phyloP scores from a whole-genome alignment of 1,284 basidiomycete species.

The Ceratobasidium sp. region DNA sequence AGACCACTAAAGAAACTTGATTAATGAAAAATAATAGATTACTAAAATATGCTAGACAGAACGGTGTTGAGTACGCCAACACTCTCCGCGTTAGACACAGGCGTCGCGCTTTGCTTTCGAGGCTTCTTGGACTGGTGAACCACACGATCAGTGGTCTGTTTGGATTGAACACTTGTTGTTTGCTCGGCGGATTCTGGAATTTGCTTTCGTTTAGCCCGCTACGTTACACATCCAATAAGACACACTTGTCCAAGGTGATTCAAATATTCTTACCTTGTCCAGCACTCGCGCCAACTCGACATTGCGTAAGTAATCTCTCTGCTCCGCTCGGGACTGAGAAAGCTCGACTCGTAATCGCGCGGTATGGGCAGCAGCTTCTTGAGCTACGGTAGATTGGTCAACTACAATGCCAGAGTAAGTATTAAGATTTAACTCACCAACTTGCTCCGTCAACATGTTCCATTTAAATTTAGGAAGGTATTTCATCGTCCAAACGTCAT shows the following conservation, averaged over 20 bases:
- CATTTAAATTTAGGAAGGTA: slow-evolving; percentile 98
- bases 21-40: slow-evolving; percentile 17
- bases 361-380: slow-evolving; percentile 91
- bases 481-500: slow-evolving; percentile 99
- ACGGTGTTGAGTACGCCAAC: slow-evolving; percentile 63
- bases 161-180: slow-evolving; percentile 18
- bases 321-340: slow-evolving; percentile 88
- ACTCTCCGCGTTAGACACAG: slow-evolving; percentile 48
- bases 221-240: not conserved
- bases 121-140: slow-evolving; percentile 57
- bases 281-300: slow-evolving; percentile 95
- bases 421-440: slow-evolving; percentile 75
- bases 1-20: slow-evolving; percentile 33
- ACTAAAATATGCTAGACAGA: slow-evolving; percentile 70
- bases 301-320: slow-evolving; percentile 93
- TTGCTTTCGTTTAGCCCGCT: slow-evolving; percentile 54
- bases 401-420: not conserved
- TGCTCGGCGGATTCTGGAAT: slow-evolving; percentile 50
- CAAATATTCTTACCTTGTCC: slow-evolving; percentile 67
- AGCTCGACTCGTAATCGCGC: slow-evolving; percentile 93
- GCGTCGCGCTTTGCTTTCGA: slow-evolving; percentile 50
- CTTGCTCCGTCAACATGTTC: slow-evolving; percentile 98
- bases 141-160: slow-evolving; percentile 53
- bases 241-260: not conserved
- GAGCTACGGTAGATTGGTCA: slow-evolving; percentile 68